Evolutionary conservation across 2,329 filamentous ascomycete genomes (phyloP), one percentile per base, ranked within the genome.

Genomic region (Trichothecium roseum): DNA sequence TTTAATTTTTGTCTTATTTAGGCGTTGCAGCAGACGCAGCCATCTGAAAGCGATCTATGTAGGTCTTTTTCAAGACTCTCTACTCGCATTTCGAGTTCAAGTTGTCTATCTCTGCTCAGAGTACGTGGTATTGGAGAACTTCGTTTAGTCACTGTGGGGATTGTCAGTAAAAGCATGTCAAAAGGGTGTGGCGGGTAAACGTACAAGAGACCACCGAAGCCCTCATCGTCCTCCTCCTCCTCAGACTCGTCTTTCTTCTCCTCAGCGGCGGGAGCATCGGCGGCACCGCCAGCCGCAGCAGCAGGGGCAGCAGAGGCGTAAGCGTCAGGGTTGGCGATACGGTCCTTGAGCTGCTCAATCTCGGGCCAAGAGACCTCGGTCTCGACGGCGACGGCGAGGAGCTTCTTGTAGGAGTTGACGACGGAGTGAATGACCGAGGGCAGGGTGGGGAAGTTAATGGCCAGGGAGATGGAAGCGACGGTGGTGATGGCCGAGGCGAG

Each of bases 321-420:
- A 37, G 86, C 86, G 37, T 98, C 91, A 52, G 93, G 93, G 79
- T 98, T 96, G 69, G 86, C 86, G 57, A 98, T 95, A 64, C 91
- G 87, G 72, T 98, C 91, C 84, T 98, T 98, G 72, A 98, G 83
- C 69, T 94, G 76, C 57, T 93, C 80, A 57, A 98, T 94, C 67
- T 85, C 86, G 55, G 88, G 80, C 89, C 91, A 98, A 68, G 78
- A 81, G 75, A 81, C 82, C 50, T 94, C 88, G 53, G 85, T 95
- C 68, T 80, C 76, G 56, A 98, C 64, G 55, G 91, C 93, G 55
- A 95, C 79, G 50, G 91, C 74, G 51, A 96, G 72, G 50, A 84
- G 70, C 61, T 94, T 95, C 87, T 98, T 98, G 85, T 98, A 98
- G 56, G 72, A 65, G 79, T 96, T 98, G 77, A 96, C 74, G 49